phyloP scores from a whole-genome alignment of 495 filamentous ascomycete species.

The Lepidopterella palustris region DNA sequence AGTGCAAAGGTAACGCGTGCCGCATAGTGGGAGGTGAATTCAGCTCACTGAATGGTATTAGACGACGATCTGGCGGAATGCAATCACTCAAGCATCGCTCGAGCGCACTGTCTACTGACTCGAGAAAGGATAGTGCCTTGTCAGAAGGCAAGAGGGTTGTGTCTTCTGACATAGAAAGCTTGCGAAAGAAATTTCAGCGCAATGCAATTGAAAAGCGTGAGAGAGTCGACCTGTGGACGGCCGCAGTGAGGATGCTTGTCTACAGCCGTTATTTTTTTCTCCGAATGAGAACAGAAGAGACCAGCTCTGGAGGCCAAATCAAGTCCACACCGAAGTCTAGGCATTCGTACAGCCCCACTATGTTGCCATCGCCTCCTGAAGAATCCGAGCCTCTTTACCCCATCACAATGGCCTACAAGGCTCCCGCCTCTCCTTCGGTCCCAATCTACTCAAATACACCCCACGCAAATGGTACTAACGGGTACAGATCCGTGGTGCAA shows the following conservation, averaged over 20 bases:
- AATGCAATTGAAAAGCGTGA: conserved; percentile 19
- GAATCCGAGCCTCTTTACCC: too few relatives aligned
- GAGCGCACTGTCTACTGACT: conserved; percentile 5
- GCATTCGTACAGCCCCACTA: too few relatives aligned
- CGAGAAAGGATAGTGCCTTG: conserved; percentile 10
- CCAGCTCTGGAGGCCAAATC: not conserved
- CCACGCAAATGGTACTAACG: not conserved
- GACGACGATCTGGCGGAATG: not conserved
- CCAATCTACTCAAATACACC: not conserved
- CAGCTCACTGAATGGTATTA: not conserved
- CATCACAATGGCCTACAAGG: too few relatives aligned
- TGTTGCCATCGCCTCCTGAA: too few relatives aligned
- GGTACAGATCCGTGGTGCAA: not conserved
- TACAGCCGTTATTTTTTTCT: conserved; percentile 1
- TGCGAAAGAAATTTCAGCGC: conserved; percentile 27
- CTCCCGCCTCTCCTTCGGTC: too few relatives aligned
- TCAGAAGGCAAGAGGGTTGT: conserved; percentile 10
- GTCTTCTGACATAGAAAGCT: conserved; percentile 20
- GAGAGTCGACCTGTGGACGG: conserved; percentile 25
- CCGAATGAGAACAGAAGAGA: not conserved
- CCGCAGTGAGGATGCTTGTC: conserved; percentile 13
- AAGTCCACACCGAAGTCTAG: not conserved
- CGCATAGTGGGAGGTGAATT: not conserved
- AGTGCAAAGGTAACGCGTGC: not conserved
- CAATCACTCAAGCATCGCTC: not conserved